Evolutionary conservation across 2,329 filamentous ascomycete species (phyloP).

Genomic region (Botrytis byssoidea): DNA sequence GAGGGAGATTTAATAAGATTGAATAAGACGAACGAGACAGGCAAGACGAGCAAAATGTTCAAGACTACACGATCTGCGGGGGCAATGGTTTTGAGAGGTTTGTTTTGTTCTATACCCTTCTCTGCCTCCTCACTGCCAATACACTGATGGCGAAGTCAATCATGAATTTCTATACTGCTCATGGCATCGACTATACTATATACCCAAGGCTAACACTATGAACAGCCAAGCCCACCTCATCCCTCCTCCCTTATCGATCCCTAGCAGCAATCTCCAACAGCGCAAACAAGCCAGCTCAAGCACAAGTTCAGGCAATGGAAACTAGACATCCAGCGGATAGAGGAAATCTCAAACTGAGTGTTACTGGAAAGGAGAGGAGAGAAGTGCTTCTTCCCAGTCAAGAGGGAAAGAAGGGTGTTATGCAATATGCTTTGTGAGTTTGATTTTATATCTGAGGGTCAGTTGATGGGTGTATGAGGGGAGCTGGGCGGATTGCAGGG

Average conservation of each 20-base stretch:
- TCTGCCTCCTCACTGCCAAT: background rate
- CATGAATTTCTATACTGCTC: background rate
- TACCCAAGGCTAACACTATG: background rate
- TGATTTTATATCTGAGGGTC: background rate
- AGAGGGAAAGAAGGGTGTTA: conserved; percentile 72
- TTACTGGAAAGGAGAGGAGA: conserved; percentile 51
- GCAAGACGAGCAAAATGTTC: conserved; percentile 40
- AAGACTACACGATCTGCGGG: conserved; percentile 45
- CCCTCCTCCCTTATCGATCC: background rate
- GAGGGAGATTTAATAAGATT: background rate
- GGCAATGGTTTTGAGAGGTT: conserved; percentile 45
- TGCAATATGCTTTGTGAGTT: conserved; percentile 85
- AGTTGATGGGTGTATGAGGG: too few relatives aligned
- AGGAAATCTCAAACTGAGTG: conserved; percentile 43
- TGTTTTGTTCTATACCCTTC: conserved; percentile 13
- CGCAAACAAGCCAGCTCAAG: conserved; percentile 60
- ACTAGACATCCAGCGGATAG: background rate
- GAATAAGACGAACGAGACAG: background rate
- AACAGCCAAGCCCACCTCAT: background rate
- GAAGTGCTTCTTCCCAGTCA: conserved; percentile 78
- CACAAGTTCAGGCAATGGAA: conserved; percentile 31
- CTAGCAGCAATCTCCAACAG: conserved; percentile 56
- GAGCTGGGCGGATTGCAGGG: background rate
- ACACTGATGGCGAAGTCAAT: background rate
- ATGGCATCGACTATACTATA: background rate